A percentile compares a stretch with the other conserved stretches of the same genome.
Evolutionary conservation across 371 early-diverging fungal genomes (phyloP).

Genomic region (Apophysomyces trapeziformis): DNA sequence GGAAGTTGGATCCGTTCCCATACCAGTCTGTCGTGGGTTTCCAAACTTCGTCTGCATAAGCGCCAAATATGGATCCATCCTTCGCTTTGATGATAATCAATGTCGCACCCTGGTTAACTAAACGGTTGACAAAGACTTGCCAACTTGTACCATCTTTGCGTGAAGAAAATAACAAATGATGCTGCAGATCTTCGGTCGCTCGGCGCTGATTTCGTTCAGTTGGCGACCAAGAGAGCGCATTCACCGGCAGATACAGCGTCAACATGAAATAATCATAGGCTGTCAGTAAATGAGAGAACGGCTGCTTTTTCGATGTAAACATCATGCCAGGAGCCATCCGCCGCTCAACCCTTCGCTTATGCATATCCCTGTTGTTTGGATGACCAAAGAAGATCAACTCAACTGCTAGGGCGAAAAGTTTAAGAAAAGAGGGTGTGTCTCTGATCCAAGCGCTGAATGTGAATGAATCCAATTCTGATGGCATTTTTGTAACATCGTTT

Average conservation of each 20-base stretch:
- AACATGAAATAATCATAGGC: slow-evolving; percentile 44
- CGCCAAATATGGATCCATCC: slow-evolving; percentile 71
- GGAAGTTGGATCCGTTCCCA: slow-evolving; percentile 66
- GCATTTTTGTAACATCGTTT: slow-evolving; percentile 11
- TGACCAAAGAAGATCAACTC: slow-evolving; percentile 20
- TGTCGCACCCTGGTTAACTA: slow-evolving; percentile 59
- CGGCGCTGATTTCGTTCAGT: slow-evolving; percentile 25
- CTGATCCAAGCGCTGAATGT: slow-evolving; percentile 36
- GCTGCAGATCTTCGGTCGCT: slow-evolving; percentile 20
- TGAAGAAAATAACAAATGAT: slow-evolving; percentile 60
- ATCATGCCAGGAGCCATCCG: slow-evolving; percentile 28
- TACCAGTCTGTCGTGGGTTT: slow-evolving; percentile 70
- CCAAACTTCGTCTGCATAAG: slow-evolving; percentile 69
- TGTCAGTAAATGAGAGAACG: slow-evolving; percentile 35
- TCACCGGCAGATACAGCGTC: slow-evolving; percentile 30
- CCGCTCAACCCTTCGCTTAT: slow-evolving; percentile 30
- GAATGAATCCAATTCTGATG: slow-evolving; percentile 17
- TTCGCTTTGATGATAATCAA: slow-evolving; percentile 52
- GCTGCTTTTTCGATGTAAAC: slow-evolving; percentile 7
- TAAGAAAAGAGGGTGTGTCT: slow-evolving; percentile 21
- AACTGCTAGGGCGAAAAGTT: slow-evolving; percentile 24
- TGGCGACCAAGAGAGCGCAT: slow-evolving; percentile 36
- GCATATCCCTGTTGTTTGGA: neutral
- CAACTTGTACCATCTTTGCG: slow-evolving; percentile 63
- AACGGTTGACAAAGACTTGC: slow-evolving; percentile 59